Conservation (phyloP, 2,329 filamentous ascomycete species). For the Fusarium pseudograminearum region DNA sequence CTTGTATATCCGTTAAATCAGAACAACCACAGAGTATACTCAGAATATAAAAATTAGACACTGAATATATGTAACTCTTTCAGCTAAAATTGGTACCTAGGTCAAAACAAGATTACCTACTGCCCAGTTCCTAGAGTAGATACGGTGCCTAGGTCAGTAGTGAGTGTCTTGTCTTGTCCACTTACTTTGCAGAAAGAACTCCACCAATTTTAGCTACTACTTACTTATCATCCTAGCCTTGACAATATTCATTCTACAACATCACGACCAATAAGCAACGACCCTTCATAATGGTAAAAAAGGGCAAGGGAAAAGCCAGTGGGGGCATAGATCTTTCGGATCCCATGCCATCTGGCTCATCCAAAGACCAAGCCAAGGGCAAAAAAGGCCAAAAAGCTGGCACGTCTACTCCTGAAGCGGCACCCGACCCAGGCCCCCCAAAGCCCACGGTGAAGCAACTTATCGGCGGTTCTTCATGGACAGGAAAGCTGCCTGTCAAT, state of each 20-base stretch:
- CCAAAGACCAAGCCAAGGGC: slow-evolving; percentile 60
- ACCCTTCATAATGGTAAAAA: slow-evolving; percentile 61
- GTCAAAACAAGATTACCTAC: not conserved
- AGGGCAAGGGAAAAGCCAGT: slow-evolving; percentile 64
- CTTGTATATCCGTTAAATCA: not conserved
- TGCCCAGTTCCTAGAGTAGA: too few relatives aligned
- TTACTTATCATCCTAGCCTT: slow-evolving; percentile 1
- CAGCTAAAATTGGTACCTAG: too few relatives aligned
- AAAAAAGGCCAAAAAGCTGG: slow-evolving; percentile 56
- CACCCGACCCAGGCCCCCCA: slow-evolving; percentile 58
- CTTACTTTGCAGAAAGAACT: slow-evolving; percentile 23
- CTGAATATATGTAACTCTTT: not conserved
- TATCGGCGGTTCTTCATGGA: slow-evolving; percentile 96
- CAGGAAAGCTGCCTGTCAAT: slow-evolving; percentile 94
- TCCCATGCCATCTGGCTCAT: slow-evolving; percentile 51
- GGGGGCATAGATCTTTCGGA: slow-evolving; percentile 42
- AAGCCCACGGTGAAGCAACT: slow-evolving; percentile 79
- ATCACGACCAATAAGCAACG: slow-evolving; percentile 6
- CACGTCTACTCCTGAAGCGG: slow-evolving; percentile 49
- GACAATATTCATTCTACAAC: slow-evolving; percentile 25
- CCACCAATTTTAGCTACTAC: slow-evolving; percentile 27
- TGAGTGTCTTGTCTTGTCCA: not conserved
- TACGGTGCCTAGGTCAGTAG: not conserved
- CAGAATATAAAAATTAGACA: not conserved
- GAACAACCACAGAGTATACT: not conserved